Percentiles rank a stretch among this genome's conserved stretches.
Evolutionary conservation across 805 yeast species (phyloP).

Genomic region (Wickerhamiella bombiphila): DNA sequence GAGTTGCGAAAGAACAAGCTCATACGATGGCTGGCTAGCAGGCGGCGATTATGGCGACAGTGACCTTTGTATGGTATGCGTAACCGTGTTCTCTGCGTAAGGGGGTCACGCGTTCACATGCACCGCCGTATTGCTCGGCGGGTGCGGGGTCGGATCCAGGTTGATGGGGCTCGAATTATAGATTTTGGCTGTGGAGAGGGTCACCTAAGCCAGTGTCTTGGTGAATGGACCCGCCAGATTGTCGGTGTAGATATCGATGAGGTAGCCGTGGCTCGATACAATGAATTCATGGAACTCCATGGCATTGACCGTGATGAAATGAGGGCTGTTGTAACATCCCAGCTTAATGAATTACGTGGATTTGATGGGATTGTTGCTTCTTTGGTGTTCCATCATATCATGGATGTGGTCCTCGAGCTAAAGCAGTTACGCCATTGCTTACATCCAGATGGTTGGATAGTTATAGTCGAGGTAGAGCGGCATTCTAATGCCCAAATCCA

Average conservation of each 20-base stretch:
- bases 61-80: too few species aligned
- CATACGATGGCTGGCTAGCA: too few species aligned
- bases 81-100: too few species aligned
- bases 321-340: background rate
- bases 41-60: too few species aligned
- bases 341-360: background rate
- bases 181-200: conserved; percentile 2
- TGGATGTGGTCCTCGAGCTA: background rate
- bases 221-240: background rate
- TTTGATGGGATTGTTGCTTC: background rate
- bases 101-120: too few species aligned
- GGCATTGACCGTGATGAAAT: conserved; percentile 1
- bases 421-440: background rate
- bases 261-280: background rate
- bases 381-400: background rate
- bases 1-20: conserved; percentile 61
- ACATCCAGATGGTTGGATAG: background rate
- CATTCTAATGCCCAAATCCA: background rate
- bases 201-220: background rate
- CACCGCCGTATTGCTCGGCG: background rate
- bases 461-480: background rate
- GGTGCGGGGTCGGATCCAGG: background rate
- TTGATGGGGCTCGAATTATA: background rate
- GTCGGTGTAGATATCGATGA: conserved; percentile 1
- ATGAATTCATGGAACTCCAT: background rate